phyloP scores from a whole-genome alignment of 306 rosid species.

The Myrica gale region DNA sequence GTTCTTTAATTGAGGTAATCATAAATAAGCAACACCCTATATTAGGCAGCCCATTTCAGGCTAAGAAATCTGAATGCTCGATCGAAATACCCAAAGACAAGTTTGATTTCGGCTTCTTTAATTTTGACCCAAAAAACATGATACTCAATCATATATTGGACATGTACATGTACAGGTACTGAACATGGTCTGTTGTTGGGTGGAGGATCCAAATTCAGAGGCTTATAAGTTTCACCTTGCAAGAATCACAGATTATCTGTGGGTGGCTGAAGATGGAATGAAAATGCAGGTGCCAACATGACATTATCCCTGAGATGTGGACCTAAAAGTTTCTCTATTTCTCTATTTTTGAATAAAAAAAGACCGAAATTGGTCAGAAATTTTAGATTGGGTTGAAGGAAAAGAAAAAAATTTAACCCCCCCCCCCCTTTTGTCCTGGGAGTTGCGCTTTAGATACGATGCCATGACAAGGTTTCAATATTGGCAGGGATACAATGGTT shows the following conservation, averaged over 20 bases:
- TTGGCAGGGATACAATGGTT: slow-evolving; percentile 71
- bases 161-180: slow-evolving; percentile 50
- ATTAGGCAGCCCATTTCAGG: not conserved
- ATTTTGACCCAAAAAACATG: not conserved
- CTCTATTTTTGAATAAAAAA: not conserved
- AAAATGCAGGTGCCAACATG: slow-evolving; percentile 66
- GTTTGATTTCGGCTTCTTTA: not conserved
- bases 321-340: not conserved
- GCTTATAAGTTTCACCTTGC: slow-evolving; percentile 64
- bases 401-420: not conserved
- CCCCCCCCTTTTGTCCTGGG: too few relatives aligned
- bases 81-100: too few relatives aligned
- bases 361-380: not conserved
- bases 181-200: slow-evolving; percentile 86
- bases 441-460: not conserved
- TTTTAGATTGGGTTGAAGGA: not conserved
- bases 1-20: not conserved
- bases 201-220: slow-evolving; percentile 62
- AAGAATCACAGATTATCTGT: slow-evolving; percentile 75
- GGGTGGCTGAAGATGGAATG: slow-evolving; percentile 92
- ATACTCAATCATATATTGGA: too few relatives aligned
- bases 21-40: not conserved
- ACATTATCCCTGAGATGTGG: not conserved
- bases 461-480: not conserved
- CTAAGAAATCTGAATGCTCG: not conserved